Evolutionary conservation across 192 early-diverging fungal genomes (phyloP).

Genomic region (Cetraspora pellucida): DNA sequence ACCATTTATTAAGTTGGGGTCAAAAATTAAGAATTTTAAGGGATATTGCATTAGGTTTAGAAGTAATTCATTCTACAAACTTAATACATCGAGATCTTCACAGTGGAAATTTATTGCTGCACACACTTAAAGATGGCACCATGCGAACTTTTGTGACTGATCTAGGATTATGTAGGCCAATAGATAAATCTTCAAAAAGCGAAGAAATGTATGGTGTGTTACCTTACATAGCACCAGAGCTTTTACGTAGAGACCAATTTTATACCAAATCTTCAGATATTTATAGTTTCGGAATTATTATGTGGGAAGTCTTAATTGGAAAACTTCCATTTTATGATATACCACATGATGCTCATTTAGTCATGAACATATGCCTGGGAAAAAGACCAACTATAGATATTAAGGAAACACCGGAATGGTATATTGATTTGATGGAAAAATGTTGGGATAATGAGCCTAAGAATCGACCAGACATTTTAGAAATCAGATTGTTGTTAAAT

Average conservation of each 20-base stretch:
- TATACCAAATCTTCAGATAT: background rate
- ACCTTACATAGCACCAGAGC: slow-evolving; percentile 8
- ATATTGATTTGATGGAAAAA: no score
- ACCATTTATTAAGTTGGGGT: background rate
- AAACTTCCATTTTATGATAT: background rate
- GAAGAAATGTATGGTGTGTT: slow-evolving; percentile 2
- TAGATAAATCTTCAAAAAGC: background rate
- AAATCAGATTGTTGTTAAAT: no score
- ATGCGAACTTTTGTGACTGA: background rate
- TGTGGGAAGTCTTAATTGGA: slow-evolving; percentile 1
- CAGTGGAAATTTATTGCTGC: slow-evolving; percentile 12
- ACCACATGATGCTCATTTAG: background rate
- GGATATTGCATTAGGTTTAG: background rate
- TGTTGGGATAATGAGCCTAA: background rate
- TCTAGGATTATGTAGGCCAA: slow-evolving; percentile 9
- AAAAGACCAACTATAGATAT: no score
- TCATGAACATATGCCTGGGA: no score
- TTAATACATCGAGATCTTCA: slow-evolving; percentile 26
- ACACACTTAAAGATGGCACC: background rate
- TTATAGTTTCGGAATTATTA: slow-evolving; percentile 19
- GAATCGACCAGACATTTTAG: no score
- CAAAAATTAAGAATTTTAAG: background rate
- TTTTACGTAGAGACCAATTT: background rate
- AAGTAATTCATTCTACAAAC: slow-evolving; percentile 3
- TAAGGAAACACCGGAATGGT: no score